Percentiles rank a stretch among this genome's conserved stretches.
phyloP scores from a whole-genome alignment of 139 green algal species.

The Astrephomene gubernaculifera region DNA sequence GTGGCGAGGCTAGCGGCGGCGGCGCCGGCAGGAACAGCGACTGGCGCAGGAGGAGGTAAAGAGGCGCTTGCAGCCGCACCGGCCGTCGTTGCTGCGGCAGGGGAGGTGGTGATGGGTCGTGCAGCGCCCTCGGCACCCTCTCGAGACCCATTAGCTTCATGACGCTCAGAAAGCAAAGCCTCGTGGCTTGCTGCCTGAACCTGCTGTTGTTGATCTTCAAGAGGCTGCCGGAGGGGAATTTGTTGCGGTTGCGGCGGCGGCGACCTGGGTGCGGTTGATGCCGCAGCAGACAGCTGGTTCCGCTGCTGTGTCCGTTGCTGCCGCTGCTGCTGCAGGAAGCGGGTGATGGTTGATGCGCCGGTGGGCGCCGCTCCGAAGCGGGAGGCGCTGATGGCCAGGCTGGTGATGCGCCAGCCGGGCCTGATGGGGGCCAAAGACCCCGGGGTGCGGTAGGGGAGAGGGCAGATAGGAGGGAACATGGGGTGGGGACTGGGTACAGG shows the following conservation, averaged over 20 bases:
- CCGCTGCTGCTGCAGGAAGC: slow-evolving; percentile 48
- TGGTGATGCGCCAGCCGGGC: slow-evolving; percentile 59
- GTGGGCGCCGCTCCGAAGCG: slow-evolving; percentile 68
- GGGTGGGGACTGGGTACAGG: not conserved
- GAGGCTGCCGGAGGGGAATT: too few relatives aligned
- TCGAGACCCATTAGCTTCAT: too few relatives aligned
- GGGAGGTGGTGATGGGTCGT: not conserved
- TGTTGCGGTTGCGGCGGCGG: not conserved
- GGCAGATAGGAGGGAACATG: not conserved
- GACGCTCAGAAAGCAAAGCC: too few relatives aligned
- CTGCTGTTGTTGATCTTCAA: not conserved
- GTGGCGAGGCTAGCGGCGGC: too few relatives aligned
- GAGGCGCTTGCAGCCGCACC: not conserved
- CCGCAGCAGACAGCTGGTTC: not conserved
- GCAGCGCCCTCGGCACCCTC: too few relatives aligned
- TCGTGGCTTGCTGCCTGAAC: too few relatives aligned
- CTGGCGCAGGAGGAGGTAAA: not conserved
- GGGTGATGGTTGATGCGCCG: slow-evolving; percentile 65
- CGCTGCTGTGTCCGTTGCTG: slow-evolving; percentile 18
- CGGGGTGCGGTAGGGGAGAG: too few relatives aligned
- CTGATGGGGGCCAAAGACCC: not conserved
- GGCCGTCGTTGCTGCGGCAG: slow-evolving; percentile 1
- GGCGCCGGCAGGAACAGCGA: not conserved
- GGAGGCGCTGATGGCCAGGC: slow-evolving; percentile 57
- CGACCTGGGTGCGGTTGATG: not conserved